These are phyloP conservation scores for Agaricus blazei DNA, from an alignment of 768 basidiomycete genomes.

Conservation along the genomic window DNA sequence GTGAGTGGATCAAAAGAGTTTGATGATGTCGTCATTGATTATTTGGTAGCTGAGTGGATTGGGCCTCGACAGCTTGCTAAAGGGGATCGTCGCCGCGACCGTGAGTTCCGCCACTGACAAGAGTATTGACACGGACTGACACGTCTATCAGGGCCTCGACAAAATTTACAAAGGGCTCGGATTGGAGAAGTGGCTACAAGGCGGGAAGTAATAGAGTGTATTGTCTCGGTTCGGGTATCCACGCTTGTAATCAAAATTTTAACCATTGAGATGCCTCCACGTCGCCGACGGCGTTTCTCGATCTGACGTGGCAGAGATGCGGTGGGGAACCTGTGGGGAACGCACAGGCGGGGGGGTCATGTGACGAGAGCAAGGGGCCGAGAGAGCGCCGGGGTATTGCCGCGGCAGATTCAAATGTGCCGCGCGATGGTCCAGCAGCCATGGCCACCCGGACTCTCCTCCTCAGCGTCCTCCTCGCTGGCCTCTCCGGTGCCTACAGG, in stretches of 20 bases:
- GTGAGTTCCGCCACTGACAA: constrained; percentile 7
- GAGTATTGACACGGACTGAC: background rate
- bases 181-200: constrained; percentile 23
- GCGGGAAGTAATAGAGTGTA: background rate
- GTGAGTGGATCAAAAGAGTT: background rate
- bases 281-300: too few species aligned
- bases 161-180: constrained; percentile 30
- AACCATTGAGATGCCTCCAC: too few species aligned
- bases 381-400: background rate
- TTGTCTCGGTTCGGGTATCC: background rate
- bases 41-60: constrained; percentile 21
- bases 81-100: constrained; percentile 26
- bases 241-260: too few species aligned
- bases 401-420: background rate
- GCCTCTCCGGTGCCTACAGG: constrained; percentile 2
- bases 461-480: background rate
- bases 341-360: background rate
- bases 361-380: background rate
- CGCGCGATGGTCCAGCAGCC: background rate
- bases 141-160: constrained; percentile 21
- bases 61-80: constrained; percentile 26
- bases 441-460: constrained; percentile 3
- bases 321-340: too few species aligned
- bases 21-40: background rate
- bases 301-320: too few species aligned